phyloP scores from a whole-genome alignment of 106 monocot species.

The Allium cepa region DNA sequence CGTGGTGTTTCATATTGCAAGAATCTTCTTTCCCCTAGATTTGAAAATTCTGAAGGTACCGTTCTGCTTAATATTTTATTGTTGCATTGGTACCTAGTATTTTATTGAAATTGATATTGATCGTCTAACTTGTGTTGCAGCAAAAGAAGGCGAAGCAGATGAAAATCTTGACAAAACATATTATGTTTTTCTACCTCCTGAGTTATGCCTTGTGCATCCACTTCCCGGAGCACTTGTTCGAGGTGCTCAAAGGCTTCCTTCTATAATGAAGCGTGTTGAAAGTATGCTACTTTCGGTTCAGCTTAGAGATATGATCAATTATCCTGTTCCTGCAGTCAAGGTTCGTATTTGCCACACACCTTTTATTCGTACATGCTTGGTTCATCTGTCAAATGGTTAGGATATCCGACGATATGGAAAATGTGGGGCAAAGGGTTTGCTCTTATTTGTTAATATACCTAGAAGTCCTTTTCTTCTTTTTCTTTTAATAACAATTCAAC shows the following conservation, averaged over 20 bases:
- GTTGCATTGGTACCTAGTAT: neutral
- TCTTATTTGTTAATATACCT: too few species aligned
- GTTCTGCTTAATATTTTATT: neutral
- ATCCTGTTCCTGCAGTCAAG: slow-evolving; percentile 72
- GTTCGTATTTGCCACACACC: slow-evolving; percentile 16
- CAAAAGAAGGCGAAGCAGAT: slow-evolving; percentile 45
- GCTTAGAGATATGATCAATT: slow-evolving; percentile 68
- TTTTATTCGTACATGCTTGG: too few species aligned
- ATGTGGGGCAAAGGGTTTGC: too few species aligned
- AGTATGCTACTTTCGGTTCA: slow-evolving; percentile 94
- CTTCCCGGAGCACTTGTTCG: slow-evolving; percentile 93
- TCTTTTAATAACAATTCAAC: too few species aligned
- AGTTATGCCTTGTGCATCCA: slow-evolving; percentile 91
- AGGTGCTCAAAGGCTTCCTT: slow-evolving; percentile 92
- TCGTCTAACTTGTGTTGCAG: slow-evolving; percentile 30
- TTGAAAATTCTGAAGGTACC: slow-evolving; percentile 90
- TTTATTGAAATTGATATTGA: neutral
- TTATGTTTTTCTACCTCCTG: slow-evolving; percentile 92
- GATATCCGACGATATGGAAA: too few species aligned
- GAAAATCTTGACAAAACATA: slow-evolving; percentile 90
- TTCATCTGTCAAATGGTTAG: too few species aligned
- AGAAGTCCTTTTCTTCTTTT: too few species aligned
- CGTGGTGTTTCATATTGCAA: slow-evolving; percentile 99
- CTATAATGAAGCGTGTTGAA: slow-evolving; percentile 93
- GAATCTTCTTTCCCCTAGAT: slow-evolving; percentile 94